phyloP scores from a whole-genome alignment of 306 rosid species.

The Ormosia emarginata region DNA sequence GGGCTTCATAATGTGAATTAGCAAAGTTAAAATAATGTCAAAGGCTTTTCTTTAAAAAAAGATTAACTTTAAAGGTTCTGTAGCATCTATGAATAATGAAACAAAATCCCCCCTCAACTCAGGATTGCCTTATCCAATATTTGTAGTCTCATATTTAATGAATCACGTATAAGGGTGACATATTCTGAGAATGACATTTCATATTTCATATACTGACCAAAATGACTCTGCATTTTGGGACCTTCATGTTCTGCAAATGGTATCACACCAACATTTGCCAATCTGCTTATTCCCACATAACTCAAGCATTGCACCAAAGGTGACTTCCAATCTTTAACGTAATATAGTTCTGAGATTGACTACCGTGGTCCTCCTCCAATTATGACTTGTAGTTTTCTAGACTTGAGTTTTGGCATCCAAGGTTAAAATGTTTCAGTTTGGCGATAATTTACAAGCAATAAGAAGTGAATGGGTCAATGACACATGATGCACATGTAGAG shows the following conservation, averaged over 20 bases:
- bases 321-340: not conserved
- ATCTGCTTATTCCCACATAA: not conserved
- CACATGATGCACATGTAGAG: constrained; percentile 5
- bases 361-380: not conserved
- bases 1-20: constrained; percentile 28
- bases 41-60: constrained; percentile 2
- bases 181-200: constrained; percentile 12
- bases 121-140: not conserved
- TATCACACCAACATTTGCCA: not conserved
- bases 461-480: not conserved
- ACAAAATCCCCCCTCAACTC: not conserved
- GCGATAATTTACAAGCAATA: not conserved
- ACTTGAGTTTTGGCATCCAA: constrained; percentile 25
- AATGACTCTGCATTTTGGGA: constrained; percentile 13
- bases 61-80: constrained; percentile 3
- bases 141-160: not conserved
- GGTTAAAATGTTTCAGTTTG: not conserved
- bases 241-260: not conserved
- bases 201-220: not conserved
- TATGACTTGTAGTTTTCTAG: not conserved
- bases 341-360: not conserved
- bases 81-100: constrained; percentile 6
- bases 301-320: not conserved
- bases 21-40: constrained; percentile 27
- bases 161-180: not conserved